Base-by-base conservation (phyloP, 805 yeast genomes). In the Candida pseudofarinosa region DNA sequence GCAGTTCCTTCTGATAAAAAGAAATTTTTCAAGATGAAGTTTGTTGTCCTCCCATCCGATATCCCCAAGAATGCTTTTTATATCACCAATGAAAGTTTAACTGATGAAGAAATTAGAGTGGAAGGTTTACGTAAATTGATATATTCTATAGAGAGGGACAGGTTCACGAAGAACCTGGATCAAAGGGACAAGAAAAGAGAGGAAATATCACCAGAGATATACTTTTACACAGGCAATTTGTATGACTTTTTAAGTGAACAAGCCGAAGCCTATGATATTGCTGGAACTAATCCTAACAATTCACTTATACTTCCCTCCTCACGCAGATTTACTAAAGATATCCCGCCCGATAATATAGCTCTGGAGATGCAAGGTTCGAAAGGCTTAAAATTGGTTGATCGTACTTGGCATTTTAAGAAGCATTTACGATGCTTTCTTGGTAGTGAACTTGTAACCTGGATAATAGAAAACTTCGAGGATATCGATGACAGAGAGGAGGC, bases 401-500 rank as follows among this genome's bases (percentile, higher is more conserved):
- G 97, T 51, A 77, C 83, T 28, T 91, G 99, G 99, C 98, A 91
- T 60, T 80, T 90, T 79, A 81, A 81, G 48, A 67, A 77, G 3
- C 95, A 88, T 57, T 70, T 74, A 19, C 78, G 84, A 48, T 85
- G 95, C 62, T 88, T 91, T 56, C 60, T 88, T 18, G 98, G 98
- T 0, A 79, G 82, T 48, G 96, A 88, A 41, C 69, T 88, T 47
- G 97, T 89, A 0, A 77, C 80, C 26, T 91, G 98, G 97, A 59
- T 91, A 42, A 69, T 85, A 23, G 85, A 85, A 47, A 79, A 81
- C 45, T 85, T 89, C 55, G 79, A 77, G 19, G 97, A 88, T 54
- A 82, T 91, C 38, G 80, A 82, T 41, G 80, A 85, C 1, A 67
- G 91, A 47, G 97, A 89, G 19, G 90, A 83, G 14, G 98, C 97